A percentile compares a stretch with the other conserved stretches of the same genome.
phyloP scores from a whole-genome alignment of 148 eudicot species.

The Silene uniflora region DNA sequence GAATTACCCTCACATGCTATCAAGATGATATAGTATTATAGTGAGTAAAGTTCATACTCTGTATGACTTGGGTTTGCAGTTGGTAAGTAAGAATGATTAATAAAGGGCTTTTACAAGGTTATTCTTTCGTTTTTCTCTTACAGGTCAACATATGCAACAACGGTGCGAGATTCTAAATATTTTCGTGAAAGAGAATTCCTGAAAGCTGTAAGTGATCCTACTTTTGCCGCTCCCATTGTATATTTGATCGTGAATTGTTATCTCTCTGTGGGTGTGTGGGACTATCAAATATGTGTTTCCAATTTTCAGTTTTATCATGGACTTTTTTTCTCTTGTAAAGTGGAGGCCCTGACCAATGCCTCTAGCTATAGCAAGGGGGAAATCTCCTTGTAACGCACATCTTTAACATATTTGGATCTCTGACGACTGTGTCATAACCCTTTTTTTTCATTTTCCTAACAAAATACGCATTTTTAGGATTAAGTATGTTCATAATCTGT shows the following conservation, averaged over 20 bases:
- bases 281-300: not conserved
- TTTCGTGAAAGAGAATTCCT: constrained; percentile 92
- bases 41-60: not conserved
- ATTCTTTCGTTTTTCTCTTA: constrained; percentile 13
- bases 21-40: not conserved
- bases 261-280: not conserved
- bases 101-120: not conserved
- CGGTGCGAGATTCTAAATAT: constrained; percentile 80
- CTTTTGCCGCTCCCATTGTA: not conserved
- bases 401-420: not conserved
- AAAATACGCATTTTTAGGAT: no score
- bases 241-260: not conserved
- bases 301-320: not conserved
- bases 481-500: no score
- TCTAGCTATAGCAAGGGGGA: no score
- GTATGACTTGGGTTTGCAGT: not conserved
- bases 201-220: constrained; percentile 60
- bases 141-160: constrained; percentile 97
- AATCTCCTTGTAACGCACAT: not conserved
- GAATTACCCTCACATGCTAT: not conserved
- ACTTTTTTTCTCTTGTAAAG: not conserved
- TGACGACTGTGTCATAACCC: not conserved
- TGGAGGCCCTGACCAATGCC: not conserved
- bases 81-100: not conserved
- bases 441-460: not conserved